Conservation (phyloP, 2,329 filamentous ascomycete species). For the Phialemoniopsis sp. region DNA sequence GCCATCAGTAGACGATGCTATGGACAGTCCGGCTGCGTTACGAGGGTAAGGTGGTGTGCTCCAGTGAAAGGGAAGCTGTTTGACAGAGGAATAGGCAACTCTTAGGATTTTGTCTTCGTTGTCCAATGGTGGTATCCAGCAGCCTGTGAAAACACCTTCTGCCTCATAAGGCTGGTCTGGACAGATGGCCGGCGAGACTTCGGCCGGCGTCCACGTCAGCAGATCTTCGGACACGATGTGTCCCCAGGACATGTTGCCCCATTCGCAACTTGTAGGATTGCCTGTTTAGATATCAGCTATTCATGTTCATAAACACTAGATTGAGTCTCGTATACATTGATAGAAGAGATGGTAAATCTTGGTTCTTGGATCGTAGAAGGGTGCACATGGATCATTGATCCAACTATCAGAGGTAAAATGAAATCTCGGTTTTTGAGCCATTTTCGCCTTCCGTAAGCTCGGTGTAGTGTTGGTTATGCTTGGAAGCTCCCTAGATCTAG, state of each 20-base stretch:
- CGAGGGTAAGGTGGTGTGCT: slow-evolving; percentile 4
- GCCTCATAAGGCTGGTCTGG: background rate
- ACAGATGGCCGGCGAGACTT: background rate
- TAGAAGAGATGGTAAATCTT: slow-evolving; percentile 1
- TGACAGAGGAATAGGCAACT: slow-evolving; percentile 5
- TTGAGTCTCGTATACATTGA: background rate
- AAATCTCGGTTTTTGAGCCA: background rate
- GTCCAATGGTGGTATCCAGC: background rate
- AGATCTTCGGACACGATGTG: background rate
- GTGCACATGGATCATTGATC: slow-evolving; percentile 2
- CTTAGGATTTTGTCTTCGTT: background rate
- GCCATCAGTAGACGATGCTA: slow-evolving; percentile 2
- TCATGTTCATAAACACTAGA: too few relatives aligned
- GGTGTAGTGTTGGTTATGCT: too few relatives aligned
- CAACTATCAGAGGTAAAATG: background rate
- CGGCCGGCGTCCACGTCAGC: background rate
- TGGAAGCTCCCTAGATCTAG: too few relatives aligned
- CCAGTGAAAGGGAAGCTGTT: slow-evolving; percentile 6
- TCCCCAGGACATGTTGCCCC: slow-evolving; percentile 1
- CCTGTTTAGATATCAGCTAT: background rate
- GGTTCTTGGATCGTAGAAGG: background rate
- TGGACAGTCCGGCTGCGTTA: slow-evolving; percentile 2
- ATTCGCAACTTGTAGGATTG: background rate
- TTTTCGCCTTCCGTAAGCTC: background rate
- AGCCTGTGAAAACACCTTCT: background rate